Evolutionary conservation across 345 rosid species (phyloP), one percentile per base, ranked within the genome.

Genomic region (Populus pruinosa): DNA sequence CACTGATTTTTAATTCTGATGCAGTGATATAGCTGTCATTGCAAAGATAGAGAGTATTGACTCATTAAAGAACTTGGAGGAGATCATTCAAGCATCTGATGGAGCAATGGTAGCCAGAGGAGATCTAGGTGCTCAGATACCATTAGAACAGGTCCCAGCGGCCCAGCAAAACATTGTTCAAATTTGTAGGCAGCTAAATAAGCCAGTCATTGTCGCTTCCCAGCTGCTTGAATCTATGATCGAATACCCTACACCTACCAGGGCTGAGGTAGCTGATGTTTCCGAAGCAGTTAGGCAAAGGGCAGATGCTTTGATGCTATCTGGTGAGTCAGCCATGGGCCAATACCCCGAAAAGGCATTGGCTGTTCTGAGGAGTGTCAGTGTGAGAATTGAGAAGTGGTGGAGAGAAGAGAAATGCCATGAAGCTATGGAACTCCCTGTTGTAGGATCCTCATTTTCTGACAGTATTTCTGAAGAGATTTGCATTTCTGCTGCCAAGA

Each of bases 21-120:
- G 69, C 87, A 93, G 99, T 82, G 99, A 92, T 65, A 88, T 94
- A 73, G 90, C 96, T 79, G 88, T 96, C 73, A 86, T 96, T 85
- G 98, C 98, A 71, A 96, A 96, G 88, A 94, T 96, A 64, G 98
- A 96, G 87, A 96, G 99, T 78, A 86, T 92, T 21, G 98, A 94
- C 81, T 96, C 99, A 4, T 77, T 96, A 78, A 91, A 77, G 82
- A 96, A 92, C 84, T 88, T 96, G 87, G 96, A 94, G 87, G 98
- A 91, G 76, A 96, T 96, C 66, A 85, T 94, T 67, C 85, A 33
- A 82, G 96, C 97, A 77, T 94, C 99, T 65, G 98, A 94, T 86
- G 99, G 99, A 81, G 99, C 99, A 82, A 96, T 96, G 99, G 99
- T 96, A 35, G 99, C 99, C 53, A 93, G 99, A 88, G 99, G 97